Evolutionary conservation across 495 filamentous ascomycete genomes (phyloP), one percentile per base, ranked within the genome.

Genomic region (Penicillium longicatenatum): DNA sequence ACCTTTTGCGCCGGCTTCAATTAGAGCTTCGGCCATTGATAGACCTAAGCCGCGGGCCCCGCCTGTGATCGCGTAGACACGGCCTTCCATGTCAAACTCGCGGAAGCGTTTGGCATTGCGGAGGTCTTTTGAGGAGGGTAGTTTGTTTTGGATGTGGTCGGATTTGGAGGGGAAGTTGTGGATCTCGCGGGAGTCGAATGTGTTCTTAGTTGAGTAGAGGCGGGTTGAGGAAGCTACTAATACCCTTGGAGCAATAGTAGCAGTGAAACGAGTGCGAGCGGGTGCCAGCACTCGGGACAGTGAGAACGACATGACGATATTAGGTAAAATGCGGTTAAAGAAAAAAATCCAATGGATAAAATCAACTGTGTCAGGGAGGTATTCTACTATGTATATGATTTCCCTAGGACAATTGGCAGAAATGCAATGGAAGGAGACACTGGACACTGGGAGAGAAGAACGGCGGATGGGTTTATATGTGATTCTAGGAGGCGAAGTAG

Each of bases 1-100:
- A 87, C 85, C 84, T 64, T 81, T 82, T 2, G 83, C 87, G 10
- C 87, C 87, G 14, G 88, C 85, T 63, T 90, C 86, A 45, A 85
- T 79, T n/a, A 90, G 72, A 9, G 85, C 87, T 63, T 89, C 86
- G 2, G 84, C 84, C 69, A 90, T 81, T 4, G 81, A 77, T 7
- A 91, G 72, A 9, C 88, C 87, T 4, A 91, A 70, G 5, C 87
- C 85, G 52, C 80, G 71, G 29, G 79, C 86, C 20, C 84, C 85
- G 21, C 85, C 86, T 0, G 86, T 87, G 35, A 90, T 82, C 43
- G 84, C 68, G 51, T 81, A 83, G 24, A 88, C 83, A 30, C 83
- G 77, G 31, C 75, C 81, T 33, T 76, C 66, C 3, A 89, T 75
- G 46, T 84, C 77, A 51, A 87, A 87, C 52, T 82, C 75, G 50